Evolutionary conservation across 2,329 filamentous ascomycete species (phyloP), one percentile per base, ranked within the genome.

Genomic region (Coniochaeta pulveracea): DNA sequence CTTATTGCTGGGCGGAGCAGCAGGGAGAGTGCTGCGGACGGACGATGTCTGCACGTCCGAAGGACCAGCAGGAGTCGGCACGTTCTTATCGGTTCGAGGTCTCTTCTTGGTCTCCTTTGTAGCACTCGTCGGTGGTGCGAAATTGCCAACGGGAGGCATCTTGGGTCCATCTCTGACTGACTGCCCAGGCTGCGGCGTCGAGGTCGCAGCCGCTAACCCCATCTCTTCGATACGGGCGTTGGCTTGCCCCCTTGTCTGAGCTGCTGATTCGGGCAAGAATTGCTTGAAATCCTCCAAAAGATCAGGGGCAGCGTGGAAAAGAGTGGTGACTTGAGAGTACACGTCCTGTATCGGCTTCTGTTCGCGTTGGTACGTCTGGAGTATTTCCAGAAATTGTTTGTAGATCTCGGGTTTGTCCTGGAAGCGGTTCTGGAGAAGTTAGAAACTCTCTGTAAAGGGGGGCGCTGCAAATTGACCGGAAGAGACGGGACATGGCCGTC

Each of bases 331-430:
- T 56, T 98, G 91, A 2, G 85, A 83, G 55, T 98, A 98, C 3
- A 98, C 91, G 56, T 98, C 91, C 54, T 95, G 88, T 23, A 98
- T 98, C 0, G 91, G 93, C 52, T 96, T 96, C 34, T 91, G 93
- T 55, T 98, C 91, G 37, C 91, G 76, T 57, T 98, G 91, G 49
- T 98, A 98, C 3, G 91, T 98, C 58, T 98, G 91, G 28, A 98
- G 64, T 31, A 98, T 98, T 55, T 98, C 91, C 19, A 98, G 70
- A 51, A 98, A 98, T 52, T 98, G 89, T 57, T 98, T 98, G 64
- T 98, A 98, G 41, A 98, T 96, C 54, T 98, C 91, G 6, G 91
- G 91, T 43, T 93, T 88, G 49, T 88, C 80, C 47, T 93, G 81
- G 58, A 96, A 98, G 27, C 91, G 89, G 53, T 96, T 98, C 85